Percentiles rank a stretch among this genome's conserved stretches.
These are phyloP conservation scores for Comarum palustre DNA, from an alignment of 306 rosid genomes.

Conservation along the genomic window DNA sequence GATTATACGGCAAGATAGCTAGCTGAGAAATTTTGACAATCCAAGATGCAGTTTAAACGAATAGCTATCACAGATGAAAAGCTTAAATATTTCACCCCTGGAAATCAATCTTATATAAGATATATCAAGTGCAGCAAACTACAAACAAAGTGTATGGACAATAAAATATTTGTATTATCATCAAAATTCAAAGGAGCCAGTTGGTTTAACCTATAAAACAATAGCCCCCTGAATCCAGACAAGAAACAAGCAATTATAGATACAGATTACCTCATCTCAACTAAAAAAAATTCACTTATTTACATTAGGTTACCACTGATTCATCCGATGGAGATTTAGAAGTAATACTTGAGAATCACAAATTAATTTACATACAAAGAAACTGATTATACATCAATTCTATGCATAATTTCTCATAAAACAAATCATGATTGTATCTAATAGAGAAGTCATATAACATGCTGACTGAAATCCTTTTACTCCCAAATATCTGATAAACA, in stretches of 20 bases:
- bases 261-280: background rate
- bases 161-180: background rate
- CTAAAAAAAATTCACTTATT: background rate
- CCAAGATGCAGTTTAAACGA: background rate
- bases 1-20: background rate
- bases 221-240: background rate
- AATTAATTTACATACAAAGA: background rate
- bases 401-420: background rate
- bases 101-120: background rate
- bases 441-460: background rate
- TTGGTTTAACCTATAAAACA: background rate
- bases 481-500: background rate
- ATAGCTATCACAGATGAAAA: slow-evolving; percentile 3
- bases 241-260: background rate
- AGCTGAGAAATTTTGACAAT: background rate
- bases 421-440: background rate
- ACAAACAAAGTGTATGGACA: background rate
- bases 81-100: background rate
- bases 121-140: background rate
- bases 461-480: background rate
- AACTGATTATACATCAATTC: background rate
- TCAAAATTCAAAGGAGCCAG: background rate
- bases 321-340: background rate
- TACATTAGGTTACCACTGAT: background rate
- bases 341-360: background rate